Evolutionary conservation across 2,329 filamentous ascomycete species (phyloP).

Genomic region (Chaetomiaceae sp.): DNA sequence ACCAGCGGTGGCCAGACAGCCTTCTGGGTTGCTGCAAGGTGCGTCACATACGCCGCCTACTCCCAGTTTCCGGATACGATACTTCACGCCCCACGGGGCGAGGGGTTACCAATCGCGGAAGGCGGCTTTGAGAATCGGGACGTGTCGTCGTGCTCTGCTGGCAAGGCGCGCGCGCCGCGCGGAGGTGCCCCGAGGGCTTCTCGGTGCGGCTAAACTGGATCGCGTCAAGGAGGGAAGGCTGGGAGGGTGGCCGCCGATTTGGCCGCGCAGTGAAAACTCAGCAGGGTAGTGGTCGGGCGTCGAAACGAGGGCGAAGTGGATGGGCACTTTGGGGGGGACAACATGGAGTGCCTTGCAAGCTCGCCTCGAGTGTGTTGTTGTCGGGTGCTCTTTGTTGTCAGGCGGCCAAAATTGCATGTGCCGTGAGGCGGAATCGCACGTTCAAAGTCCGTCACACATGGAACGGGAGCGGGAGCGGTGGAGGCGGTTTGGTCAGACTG

Average conservation of each 20-base stretch:
- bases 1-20: background rate
- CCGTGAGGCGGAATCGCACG: background rate
- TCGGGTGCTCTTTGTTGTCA: background rate
- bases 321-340: too few relatives aligned
- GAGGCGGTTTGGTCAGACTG: background rate
- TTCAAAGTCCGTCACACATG: background rate
- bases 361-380: too few relatives aligned
- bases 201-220: constrained; percentile 25
- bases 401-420: background rate
- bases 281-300: constrained; percentile 17
- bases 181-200: background rate
- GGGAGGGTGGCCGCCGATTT: constrained; percentile 22
- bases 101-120: constrained; percentile 4
- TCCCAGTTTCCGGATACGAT: background rate
- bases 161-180: constrained; percentile 6
- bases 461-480: too few relatives aligned
- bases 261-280: constrained; percentile 17
- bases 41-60: background rate
- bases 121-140: constrained; percentile 10
- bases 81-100: too few relatives aligned
- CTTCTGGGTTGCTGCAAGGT: background rate
- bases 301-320: background rate
- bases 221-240: constrained; percentile 17
- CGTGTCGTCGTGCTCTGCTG: constrained; percentile 17
- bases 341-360: too few relatives aligned